Conservation (phyloP, 2,329 filamentous ascomycete genomes). For the Monosporascus ibericus region DNA sequence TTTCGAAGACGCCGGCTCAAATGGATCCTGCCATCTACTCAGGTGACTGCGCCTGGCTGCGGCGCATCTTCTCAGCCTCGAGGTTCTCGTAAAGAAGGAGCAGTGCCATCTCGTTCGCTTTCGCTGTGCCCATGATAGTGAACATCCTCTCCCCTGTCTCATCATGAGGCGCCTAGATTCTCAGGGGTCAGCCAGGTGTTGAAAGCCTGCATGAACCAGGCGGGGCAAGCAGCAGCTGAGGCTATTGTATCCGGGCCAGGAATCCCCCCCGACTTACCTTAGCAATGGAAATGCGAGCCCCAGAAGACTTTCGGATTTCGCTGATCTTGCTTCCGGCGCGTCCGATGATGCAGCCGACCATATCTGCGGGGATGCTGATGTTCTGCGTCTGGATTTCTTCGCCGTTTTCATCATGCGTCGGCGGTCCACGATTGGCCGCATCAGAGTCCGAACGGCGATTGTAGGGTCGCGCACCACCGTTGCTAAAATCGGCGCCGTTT, state of each 20-base stretch:
- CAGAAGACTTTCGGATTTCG: conserved; percentile 95
- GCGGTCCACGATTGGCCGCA: conserved; percentile 70
- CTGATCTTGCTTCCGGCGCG: conserved; percentile 94
- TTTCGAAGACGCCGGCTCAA: conserved; percentile 17
- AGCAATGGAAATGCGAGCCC: conserved; percentile 94
- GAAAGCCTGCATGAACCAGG: background rate
- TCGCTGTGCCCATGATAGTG: conserved; percentile 93
- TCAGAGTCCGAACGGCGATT: conserved; percentile 80
- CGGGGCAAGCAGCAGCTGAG: background rate
- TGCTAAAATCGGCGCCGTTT: conserved; percentile 96
- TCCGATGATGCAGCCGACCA: conserved; percentile 99
- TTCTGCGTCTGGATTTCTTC: conserved; percentile 98
- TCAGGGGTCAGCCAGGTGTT: conserved; percentile 8
- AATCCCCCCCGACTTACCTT: conserved; percentile 49
- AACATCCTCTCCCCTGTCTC: conserved; percentile 99
- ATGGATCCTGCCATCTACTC: conserved; percentile 35
- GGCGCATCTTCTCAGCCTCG: conserved; percentile 97
- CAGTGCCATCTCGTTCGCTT: conserved; percentile 90
- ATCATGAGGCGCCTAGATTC: conserved; percentile 71
- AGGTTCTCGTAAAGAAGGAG: conserved; percentile 98
- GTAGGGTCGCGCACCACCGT: conserved; percentile 62
- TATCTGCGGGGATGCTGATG: conserved; percentile 98
- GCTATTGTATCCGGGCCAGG: background rate
- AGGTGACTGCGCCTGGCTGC: conserved; percentile 64
- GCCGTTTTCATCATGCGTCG: conserved; percentile 89